phyloP scores from a whole-genome alignment of 2,329 filamentous ascomycete genomes.

The Aspergillus flavus region DNA sequence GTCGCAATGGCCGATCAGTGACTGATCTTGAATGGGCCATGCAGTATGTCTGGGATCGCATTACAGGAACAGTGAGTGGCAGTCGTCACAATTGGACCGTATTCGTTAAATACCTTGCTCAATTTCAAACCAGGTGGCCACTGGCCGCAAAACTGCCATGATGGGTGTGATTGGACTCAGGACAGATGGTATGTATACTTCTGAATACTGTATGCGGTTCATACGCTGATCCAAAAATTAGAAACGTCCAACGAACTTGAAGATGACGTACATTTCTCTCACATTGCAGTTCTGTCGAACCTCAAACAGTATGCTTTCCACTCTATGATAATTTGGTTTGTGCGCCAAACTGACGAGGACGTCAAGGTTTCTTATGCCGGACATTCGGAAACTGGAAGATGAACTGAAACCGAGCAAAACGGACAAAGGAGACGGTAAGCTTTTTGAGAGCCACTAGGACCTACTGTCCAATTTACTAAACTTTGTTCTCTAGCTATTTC shows the following conservation, averaged over 20 bases:
- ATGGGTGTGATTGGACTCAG: conserved; percentile 81
- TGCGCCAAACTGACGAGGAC: neutral
- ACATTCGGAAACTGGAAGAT: conserved; percentile 66
- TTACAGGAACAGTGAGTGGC: conserved; percentile 68
- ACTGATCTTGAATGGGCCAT: conserved; percentile 87
- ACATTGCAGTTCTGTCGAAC: conserved; percentile 73
- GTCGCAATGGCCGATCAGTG: conserved; percentile 69
- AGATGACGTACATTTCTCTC: conserved; percentile 70
- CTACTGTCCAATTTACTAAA: neutral
- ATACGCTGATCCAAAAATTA: conserved; percentile 25
- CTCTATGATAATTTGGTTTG: neutral
- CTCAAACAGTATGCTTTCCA: conserved; percentile 65
- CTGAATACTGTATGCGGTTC: conserved; percentile 6
- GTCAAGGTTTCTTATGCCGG: conserved; percentile 64
- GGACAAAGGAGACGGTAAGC: conserved; percentile 69
- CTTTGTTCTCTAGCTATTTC: conserved; percentile 62
- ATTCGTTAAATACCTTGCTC: neutral
- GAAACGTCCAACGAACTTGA: conserved; percentile 70
- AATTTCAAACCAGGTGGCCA: conserved; percentile 51
- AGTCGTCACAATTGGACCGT: neutral
- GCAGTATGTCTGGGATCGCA: conserved; percentile 93
- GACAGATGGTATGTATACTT: conserved; percentile 63
- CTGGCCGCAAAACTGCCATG: conserved; percentile 72
- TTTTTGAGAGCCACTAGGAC: neutral
- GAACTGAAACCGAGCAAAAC: conserved; percentile 69